Percentiles rank a stretch among this genome's conserved stretches.
Conservation (phyloP, 768 basidiomycete species). For the Favolaschia claudopus region DNA sequence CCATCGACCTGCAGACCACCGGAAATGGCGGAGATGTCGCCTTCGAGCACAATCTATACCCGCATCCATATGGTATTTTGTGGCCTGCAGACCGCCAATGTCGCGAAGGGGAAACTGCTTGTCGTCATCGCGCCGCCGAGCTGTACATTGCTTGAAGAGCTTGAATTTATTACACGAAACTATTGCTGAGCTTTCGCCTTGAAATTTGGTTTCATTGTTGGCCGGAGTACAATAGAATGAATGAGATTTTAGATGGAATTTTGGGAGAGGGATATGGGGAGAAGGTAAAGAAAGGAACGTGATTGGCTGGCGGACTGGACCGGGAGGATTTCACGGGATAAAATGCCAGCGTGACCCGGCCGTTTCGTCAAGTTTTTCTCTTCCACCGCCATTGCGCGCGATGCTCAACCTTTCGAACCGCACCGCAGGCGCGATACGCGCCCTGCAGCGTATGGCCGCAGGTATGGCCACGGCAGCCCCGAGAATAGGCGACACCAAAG, state of each 20-base stretch:
- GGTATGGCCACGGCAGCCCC: slow-evolving; percentile 85
- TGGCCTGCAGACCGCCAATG: slow-evolving; percentile 10
- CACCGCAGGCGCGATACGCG: slow-evolving; percentile 61
- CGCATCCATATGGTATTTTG: too few relatives aligned
- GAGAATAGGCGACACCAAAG: slow-evolving; percentile 89
- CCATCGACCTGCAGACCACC: slow-evolving; percentile 3
- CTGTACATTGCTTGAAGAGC: too few relatives aligned
- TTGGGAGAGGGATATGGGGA: not conserved
- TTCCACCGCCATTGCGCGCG: slow-evolving; percentile 50
- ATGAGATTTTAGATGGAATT: not conserved
- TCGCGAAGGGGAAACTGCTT: too few relatives aligned
- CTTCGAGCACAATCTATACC: too few relatives aligned
- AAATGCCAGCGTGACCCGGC: slow-evolving; percentile 21
- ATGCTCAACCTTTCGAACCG: slow-evolving; percentile 69
- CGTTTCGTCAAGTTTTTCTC: slow-evolving; percentile 32
- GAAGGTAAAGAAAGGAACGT: not conserved
- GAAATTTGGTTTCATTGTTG: too few relatives aligned
- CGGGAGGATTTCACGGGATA: slow-evolving; percentile 5
- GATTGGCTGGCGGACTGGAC: slow-evolving; percentile 18
- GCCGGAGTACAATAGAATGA: not conserved
- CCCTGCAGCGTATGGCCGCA: slow-evolving; percentile 59
- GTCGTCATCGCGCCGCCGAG: too few relatives aligned
- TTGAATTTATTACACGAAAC: too few relatives aligned
- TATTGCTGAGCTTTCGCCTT: too few relatives aligned
- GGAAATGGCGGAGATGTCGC: not conserved